Conservation (phyloP, 305 asterid genomes). For the Fraxinus greggii region DNA sequence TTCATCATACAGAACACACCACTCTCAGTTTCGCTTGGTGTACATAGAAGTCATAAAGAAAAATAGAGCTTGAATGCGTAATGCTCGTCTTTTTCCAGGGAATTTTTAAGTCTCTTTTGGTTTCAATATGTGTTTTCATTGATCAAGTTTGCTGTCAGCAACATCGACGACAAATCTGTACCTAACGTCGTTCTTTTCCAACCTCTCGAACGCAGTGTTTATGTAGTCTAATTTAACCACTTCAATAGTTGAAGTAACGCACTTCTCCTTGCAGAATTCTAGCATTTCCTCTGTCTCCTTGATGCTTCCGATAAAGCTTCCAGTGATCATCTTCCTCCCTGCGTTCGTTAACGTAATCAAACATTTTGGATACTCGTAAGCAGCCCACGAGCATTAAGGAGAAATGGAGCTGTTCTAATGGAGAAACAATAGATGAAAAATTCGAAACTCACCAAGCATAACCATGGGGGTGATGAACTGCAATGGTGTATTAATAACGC, state of each 20-base stretch:
- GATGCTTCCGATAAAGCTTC: conserved; percentile 91
- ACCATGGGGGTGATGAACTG: conserved; percentile 82
- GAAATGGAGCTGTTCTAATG: background rate
- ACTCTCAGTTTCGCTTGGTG: background rate
- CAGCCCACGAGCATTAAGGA: background rate
- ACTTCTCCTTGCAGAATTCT: conserved; percentile 84
- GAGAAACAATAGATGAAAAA: background rate
- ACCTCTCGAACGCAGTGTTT: conserved; percentile 79
- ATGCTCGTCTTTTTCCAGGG: background rate
- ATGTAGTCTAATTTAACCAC: conserved; percentile 82
- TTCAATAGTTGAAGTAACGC: conserved; percentile 65
- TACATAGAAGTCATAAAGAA: background rate
- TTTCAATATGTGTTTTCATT: conserved; percentile 16
- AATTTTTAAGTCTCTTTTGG: background rate
- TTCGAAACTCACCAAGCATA: conserved; percentile 70
- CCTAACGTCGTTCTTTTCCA: conserved; percentile 90
- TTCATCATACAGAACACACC: background rate
- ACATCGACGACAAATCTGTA: conserved; percentile 91
- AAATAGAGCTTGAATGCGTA: background rate
- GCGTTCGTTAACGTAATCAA: background rate
- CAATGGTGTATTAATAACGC: conserved; percentile 80
- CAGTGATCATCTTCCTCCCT: conserved; percentile 91
- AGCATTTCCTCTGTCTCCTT: conserved; percentile 86
- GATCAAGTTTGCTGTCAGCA: conserved; percentile 76
- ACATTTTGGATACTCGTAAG: background rate